These are phyloP conservation scores for Albifimbria verrucaria DNA, from an alignment of 2,329 filamentous ascomycete species.

Conservation along the genomic window DNA sequence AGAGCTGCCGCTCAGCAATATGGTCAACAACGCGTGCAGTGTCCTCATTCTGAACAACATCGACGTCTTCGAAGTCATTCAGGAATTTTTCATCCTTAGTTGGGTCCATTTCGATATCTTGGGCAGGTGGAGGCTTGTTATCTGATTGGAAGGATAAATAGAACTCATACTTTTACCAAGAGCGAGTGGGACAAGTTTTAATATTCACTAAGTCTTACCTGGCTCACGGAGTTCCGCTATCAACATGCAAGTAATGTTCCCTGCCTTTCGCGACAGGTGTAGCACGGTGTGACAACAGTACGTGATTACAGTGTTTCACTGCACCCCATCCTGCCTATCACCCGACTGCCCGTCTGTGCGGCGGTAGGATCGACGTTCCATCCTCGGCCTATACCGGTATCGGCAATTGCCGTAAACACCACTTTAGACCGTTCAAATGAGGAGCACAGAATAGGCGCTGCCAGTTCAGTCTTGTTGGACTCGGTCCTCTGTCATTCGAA, in stretches of 20 bases:
- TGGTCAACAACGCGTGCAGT: constrained; percentile 30
- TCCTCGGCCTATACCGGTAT: neutral
- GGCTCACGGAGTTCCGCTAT: neutral
- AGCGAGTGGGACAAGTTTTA: neutral
- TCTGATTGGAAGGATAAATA: no score
- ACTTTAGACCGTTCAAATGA: no score
- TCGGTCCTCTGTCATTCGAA: no score
- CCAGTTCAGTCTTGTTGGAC: no score
- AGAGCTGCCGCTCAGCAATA: constrained; percentile 47
- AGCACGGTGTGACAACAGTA: neutral
- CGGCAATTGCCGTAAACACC: no score
- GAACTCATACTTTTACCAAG: no score
- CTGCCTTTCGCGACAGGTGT: neutral
- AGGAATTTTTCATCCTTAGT: neutral
- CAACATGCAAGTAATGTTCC: neutral
- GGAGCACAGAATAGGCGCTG: no score
- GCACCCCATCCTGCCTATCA: neutral
- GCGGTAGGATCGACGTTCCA: neutral
- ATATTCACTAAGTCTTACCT: no score
- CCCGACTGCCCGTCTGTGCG: neutral
- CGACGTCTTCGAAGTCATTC: constrained; percentile 4
- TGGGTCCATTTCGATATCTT: neutral
- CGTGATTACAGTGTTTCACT: constrained; percentile 2
- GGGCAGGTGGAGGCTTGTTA: no score
- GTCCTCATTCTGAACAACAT: constrained; percentile 11